Evolutionary conservation across 805 yeast genomes (phyloP).

Genomic region (Sugiyamaella chiloensis): DNA sequence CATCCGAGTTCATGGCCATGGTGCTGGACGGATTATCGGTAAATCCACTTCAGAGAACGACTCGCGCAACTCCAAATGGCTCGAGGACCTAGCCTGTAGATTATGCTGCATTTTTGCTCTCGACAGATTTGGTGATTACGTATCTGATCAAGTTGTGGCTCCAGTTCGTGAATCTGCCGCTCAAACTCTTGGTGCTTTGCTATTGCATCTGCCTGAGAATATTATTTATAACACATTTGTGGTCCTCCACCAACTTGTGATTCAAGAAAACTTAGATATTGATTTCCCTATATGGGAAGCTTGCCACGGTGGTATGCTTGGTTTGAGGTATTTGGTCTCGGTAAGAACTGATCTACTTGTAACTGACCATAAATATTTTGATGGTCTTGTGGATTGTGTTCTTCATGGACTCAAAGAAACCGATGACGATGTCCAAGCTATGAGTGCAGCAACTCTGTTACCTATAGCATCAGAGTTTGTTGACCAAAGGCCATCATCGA

Average conservation of each 20-base stretch:
- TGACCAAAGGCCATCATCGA: constrained; percentile 48
- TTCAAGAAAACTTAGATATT: constrained; percentile 51
- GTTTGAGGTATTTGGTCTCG: constrained; percentile 86
- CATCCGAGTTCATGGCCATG: constrained; percentile 72
- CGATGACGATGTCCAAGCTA: constrained; percentile 96
- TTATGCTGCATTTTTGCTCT: constrained; percentile 82
- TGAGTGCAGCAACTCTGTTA: constrained; percentile 86
- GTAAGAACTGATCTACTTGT: constrained; percentile 78
- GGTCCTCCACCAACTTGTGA: constrained; percentile 63
- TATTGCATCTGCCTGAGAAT: constrained; percentile 65
- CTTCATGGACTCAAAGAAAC: constrained; percentile 74
- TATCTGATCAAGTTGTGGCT: constrained; percentile 95
- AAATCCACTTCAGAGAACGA: constrained; percentile 61
- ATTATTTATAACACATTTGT: constrained; percentile 60
- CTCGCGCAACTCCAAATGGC: constrained; percentile 57
- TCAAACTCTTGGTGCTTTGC: constrained; percentile 84
- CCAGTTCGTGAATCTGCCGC: constrained; percentile 98
- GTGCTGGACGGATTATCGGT: constrained; percentile 79
- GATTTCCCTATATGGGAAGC: constrained; percentile 86
- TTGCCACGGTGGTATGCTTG: constrained; percentile 96
- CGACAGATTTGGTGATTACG: constrained; percentile 95
- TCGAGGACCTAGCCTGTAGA: constrained; percentile 87
- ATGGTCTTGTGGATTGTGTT: constrained; percentile 77
- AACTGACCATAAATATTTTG: constrained; percentile 54
- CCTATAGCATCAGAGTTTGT: constrained; percentile 91